Evolutionary conservation across 371 early-diverging fungal species (phyloP).

Genomic region (Mortierella sp.): DNA sequence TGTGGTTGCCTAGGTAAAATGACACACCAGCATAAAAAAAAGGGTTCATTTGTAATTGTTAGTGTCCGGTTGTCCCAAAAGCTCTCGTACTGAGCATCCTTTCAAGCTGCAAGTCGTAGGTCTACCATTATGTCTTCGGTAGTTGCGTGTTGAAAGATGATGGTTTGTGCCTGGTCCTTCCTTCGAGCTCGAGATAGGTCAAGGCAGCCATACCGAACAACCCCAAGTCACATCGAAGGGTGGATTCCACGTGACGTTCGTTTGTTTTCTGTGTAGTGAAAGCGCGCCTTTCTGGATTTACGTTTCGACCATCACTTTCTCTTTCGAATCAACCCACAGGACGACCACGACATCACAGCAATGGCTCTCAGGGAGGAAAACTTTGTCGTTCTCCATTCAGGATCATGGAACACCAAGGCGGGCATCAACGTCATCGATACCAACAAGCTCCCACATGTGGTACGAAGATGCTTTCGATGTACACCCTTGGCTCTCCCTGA

Average conservation of each 20-base stretch:
- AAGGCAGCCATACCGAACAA: background rate
- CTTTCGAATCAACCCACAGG: background rate
- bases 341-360: background rate
- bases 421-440: conserved; percentile 81
- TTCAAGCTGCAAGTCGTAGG: background rate
- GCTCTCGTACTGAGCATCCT: background rate
- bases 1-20: conserved; percentile 31
- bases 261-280: background rate
- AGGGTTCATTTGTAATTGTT: background rate
- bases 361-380: conserved; percentile 76
- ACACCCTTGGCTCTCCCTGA: background rate
- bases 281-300: background rate
- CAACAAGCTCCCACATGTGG: conserved; percentile 75
- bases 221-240: background rate
- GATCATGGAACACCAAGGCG: conserved; percentile 74
- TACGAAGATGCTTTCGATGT: conserved; percentile 29
- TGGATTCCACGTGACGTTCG: background rate
- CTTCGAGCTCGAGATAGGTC: background rate
- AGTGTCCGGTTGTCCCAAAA: background rate
- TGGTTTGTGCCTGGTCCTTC: background rate
- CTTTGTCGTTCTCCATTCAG: conserved; percentile 85
- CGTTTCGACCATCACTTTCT: background rate
- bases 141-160: background rate
- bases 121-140: conserved; percentile 5
- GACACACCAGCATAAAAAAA: background rate